These are phyloP conservation scores for Vaccinium darrowii DNA, from an alignment of 148 eudicot species.

Conservation along the genomic window DNA sequence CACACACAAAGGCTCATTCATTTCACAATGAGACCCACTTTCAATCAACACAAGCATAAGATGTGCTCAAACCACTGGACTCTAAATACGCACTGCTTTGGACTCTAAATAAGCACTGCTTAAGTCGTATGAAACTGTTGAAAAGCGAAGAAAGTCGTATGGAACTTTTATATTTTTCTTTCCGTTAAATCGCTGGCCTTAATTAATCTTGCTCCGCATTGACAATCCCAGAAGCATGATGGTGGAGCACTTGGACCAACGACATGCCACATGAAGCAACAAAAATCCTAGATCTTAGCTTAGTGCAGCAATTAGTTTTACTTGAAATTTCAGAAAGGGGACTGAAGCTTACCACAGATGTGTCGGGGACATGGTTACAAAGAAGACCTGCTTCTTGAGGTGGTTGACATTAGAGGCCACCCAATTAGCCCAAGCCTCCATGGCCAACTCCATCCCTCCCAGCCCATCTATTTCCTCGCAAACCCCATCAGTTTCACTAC, in stretches of 20 bases:
- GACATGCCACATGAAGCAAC: neutral
- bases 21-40: neutral
- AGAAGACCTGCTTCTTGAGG: slow-evolving; percentile 64
- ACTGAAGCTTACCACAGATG: slow-evolving; percentile 61
- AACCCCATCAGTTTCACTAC: slow-evolving; percentile 53
- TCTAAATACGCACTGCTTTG: neutral
- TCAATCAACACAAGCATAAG: neutral
- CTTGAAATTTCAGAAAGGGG: neutral
- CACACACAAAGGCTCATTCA: neutral
- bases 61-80: neutral
- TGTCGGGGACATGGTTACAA: slow-evolving; percentile 97
- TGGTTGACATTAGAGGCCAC: slow-evolving; percentile 59
- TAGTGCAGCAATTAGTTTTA: neutral
- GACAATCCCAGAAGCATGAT: neutral
- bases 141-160: no score
- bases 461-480: slow-evolving; percentile 80
- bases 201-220: neutral
- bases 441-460: slow-evolving; percentile 87
- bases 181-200: neutral
- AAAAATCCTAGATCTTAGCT: neutral
- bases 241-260: neutral
- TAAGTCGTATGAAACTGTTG: no score
- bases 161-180: neutral
- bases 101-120: neutral
- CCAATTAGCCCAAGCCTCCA: slow-evolving; percentile 94